A percentile compares a stretch with the other conserved stretches of the same genome.
Conservation (phyloP, 2,329 filamentous ascomycete genomes). For the Xylaria multiplex region DNA sequence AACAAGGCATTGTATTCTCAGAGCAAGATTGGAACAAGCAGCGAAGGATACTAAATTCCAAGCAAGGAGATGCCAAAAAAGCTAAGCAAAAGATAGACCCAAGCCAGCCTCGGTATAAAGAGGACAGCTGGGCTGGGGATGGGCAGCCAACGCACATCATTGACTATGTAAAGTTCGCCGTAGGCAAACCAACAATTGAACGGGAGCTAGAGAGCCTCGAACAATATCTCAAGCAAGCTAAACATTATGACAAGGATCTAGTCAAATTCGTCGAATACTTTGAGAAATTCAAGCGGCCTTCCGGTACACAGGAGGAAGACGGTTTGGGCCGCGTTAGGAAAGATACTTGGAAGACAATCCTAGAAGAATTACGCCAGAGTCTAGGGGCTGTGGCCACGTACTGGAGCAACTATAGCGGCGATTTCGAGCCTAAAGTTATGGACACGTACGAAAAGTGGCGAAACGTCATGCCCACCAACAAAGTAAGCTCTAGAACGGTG, state of each 20-base stretch:
- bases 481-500: slow-evolving; percentile 43
- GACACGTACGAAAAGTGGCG: slow-evolving; percentile 56
- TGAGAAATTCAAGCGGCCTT: slow-evolving; percentile 46
- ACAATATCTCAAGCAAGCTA: slow-evolving; percentile 37
- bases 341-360: slow-evolving; percentile 47
- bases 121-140: slow-evolving; percentile 45
- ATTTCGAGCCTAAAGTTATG: slow-evolving; percentile 46
- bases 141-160: slow-evolving; percentile 61
- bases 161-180: slow-evolving; percentile 68
- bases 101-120: slow-evolving; percentile 56
- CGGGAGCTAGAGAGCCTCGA: slow-evolving; percentile 51
- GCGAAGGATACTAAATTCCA: slow-evolving; percentile 42
- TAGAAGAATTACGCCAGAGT: slow-evolving; percentile 50
- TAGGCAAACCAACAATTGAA: slow-evolving; percentile 58
- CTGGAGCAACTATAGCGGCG: slow-evolving; percentile 49
- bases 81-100: slow-evolving; percentile 45
- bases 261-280: slow-evolving; percentile 48
- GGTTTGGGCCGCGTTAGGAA: slow-evolving; percentile 30
- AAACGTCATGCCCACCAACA: slow-evolving; percentile 53
- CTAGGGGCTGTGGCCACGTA: slow-evolving; percentile 45
- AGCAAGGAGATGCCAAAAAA: slow-evolving; percentile 27
- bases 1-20: slow-evolving; percentile 64
- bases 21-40: slow-evolving; percentile 55
- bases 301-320: slow-evolving; percentile 30
- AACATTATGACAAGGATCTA: slow-evolving; percentile 44